These are phyloP conservation scores for Sugiyamaella japonica DNA, from an alignment of 1,139 yeast genomes.

Conservation along the genomic window DNA sequence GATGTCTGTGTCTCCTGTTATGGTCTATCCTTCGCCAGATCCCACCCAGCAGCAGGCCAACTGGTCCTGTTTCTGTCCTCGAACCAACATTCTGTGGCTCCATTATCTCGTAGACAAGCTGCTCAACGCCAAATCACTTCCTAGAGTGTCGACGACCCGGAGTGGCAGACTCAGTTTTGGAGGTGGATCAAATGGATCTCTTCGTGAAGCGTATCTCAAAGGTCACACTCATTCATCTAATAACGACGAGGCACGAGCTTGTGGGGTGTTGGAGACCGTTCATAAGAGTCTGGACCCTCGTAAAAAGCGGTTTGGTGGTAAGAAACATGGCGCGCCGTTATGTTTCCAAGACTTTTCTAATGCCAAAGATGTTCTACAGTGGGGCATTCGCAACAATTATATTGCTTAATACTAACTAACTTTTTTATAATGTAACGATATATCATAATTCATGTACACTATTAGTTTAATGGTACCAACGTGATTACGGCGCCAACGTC, in stretches of 20 bases:
- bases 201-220: conserved; percentile 28
- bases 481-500: no score
- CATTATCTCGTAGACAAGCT: conserved; percentile 49
- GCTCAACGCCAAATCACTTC: conserved; percentile 43
- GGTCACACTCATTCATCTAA: conserved; percentile 19
- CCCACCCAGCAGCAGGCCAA: conserved; percentile 31
- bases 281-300: conserved; percentile 42
- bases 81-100: conserved; percentile 53
- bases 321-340: conserved; percentile 24
- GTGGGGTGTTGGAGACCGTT: conserved; percentile 33
- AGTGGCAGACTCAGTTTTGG: conserved; percentile 34
- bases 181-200: conserved; percentile 29
- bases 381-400: conserved; percentile 33
- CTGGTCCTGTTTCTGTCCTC: conserved; percentile 47
- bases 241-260: conserved; percentile 33
- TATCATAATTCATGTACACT: conserved; percentile 3
- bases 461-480: no score
- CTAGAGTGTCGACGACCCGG: conserved; percentile 28
- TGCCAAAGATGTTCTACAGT: conserved; percentile 35
- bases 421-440: conserved; percentile 5
- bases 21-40: conserved; percentile 7
- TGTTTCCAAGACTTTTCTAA: conserved; percentile 32
- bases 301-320: conserved; percentile 32
- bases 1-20: conserved; percentile 6
- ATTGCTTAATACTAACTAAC: conserved; percentile 25